Evolutionary conservation across 2,329 filamentous ascomycete genomes (phyloP), one percentile per base, ranked within the genome.

Genomic region (Fusarium sp.): DNA sequence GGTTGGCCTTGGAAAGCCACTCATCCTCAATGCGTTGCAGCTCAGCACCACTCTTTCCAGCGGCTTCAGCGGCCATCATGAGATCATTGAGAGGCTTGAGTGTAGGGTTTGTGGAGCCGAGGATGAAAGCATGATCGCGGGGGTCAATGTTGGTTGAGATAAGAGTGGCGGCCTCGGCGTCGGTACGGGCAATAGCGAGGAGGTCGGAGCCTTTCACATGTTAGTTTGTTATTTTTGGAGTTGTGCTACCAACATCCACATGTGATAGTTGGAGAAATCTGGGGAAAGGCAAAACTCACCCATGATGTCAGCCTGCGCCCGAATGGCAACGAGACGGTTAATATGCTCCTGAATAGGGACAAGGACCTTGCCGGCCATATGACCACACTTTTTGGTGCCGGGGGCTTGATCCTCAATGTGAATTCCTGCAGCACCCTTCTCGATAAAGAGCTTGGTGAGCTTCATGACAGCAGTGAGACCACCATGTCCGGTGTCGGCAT

Each of bases 381-480:
- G 96, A 68, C 96, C 96, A 80, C 96, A 99, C 88, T 99, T 99
- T 89, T 99, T 99, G 49, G 96, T 98, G 55, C 96, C 96, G 5
- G 96, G 95, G 6, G 96, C 95, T 82, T 98, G 96, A 79, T 99
- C 96, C 82, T 99, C 96, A 73, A 99, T 97, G 82, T 99, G 96
- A 76, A 99, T 97, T 71, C 96, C 96, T 41, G 96, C 96, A 45
- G 96, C 96, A 74, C 96, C 96, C 81, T 94, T 94, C 84, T 99
- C 96, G 70, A 98, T 83, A 80, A 99, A 98, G 58, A 98, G 88
- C 86, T 97, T 97, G 69, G 96, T 98, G 74, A 99, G 89, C 87
- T 98, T 99, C 96, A 99, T 98, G 74, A 98, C 92, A 56, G 96
- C 96, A n/a, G 96, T 98, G 66, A 99, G 86, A 76, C 96, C 96